These are phyloP conservation scores for Pichia sp. DNA, from an alignment of 1,139 yeast genomes.

Conservation along the genomic window DNA sequence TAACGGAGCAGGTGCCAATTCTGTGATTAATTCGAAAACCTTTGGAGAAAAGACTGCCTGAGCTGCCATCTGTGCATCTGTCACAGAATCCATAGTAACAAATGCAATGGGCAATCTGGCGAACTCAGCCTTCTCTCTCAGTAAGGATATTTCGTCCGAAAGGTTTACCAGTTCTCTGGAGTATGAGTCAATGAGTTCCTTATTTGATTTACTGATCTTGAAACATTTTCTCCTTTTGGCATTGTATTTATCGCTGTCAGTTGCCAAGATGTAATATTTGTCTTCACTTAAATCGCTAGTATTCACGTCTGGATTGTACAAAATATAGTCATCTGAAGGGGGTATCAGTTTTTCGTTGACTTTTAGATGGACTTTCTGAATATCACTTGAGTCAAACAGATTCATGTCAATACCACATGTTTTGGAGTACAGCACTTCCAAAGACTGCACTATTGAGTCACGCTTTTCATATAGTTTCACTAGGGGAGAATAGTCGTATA, in stretches of 20 bases:
- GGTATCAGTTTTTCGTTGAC: constrained; percentile 9
- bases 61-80: constrained; percentile 86
- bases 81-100: constrained; percentile 79
- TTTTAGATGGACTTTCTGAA: constrained; percentile 17
- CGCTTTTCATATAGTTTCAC: constrained; percentile 42
- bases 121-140: constrained; percentile 43
- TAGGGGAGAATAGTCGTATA: constrained; percentile 52
- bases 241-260: constrained; percentile 12
- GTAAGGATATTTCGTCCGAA: constrained; percentile 51
- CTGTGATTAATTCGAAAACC: constrained; percentile 66
- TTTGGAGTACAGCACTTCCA: constrained; percentile 47
- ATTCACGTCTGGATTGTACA: constrained; percentile 19
- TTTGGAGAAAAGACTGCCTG: constrained; percentile 83
- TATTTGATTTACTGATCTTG: constrained; percentile 1
- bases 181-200: constrained; percentile 61
- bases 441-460: constrained; percentile 31
- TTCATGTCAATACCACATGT: constrained; percentile 42
- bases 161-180: constrained; percentile 51
- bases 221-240: constrained; percentile 33
- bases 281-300: constrained; percentile 6
- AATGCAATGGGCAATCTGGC: constrained; percentile 55
- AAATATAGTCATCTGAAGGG: constrained; percentile 19
- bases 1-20: constrained; percentile 82
- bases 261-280: constrained; percentile 16
- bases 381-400: constrained; percentile 13